Evolutionary conservation across 164 flowering plant species (phyloP).

Genomic region (Berberis vulgaris): DNA sequence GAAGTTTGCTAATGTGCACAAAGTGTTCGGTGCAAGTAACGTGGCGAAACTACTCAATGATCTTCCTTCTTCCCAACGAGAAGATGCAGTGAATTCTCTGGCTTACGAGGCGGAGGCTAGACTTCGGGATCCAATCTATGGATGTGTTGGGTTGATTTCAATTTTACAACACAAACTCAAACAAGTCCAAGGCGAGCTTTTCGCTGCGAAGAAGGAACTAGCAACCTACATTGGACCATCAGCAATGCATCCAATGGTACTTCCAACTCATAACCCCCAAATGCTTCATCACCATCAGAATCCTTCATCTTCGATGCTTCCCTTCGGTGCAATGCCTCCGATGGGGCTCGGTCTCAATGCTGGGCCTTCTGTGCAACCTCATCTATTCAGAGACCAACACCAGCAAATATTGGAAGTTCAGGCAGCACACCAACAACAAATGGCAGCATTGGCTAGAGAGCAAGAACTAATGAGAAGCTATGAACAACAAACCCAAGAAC

Average conservation of each 20-base stretch:
- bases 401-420: slow-evolving; percentile 11
- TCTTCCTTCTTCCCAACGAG: slow-evolving; percentile 14
- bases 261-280: slow-evolving; percentile 4
- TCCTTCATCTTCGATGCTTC: slow-evolving; percentile 1
- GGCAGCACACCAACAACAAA: slow-evolving; percentile 10
- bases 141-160: slow-evolving; percentile 24
- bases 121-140: slow-evolving; percentile 23
- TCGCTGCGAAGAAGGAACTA: slow-evolving; percentile 15
- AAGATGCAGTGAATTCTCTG: slow-evolving; percentile 23
- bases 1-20: slow-evolving; percentile 24
- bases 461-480: slow-evolving; percentile 15
- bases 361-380: slow-evolving; percentile 5
- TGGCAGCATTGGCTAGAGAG: slow-evolving; percentile 8
- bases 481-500: slow-evolving; percentile 16
- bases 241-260: slow-evolving; percentile 11
- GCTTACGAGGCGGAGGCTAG: slow-evolving; percentile 23
- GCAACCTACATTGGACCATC: slow-evolving; percentile 13
- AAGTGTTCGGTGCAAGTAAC: slow-evolving; percentile 28
- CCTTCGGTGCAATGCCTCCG: slow-evolving; percentile 9
- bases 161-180: slow-evolving; percentile 9
- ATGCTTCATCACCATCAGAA: neutral
- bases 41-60: slow-evolving; percentile 22
- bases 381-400: slow-evolving; percentile 11
- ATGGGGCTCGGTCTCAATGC: slow-evolving; percentile 7
- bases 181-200: slow-evolving; percentile 14